Base-by-base conservation (phyloP, 441 rosid species). In the Erysimum pusillum region DNA sequence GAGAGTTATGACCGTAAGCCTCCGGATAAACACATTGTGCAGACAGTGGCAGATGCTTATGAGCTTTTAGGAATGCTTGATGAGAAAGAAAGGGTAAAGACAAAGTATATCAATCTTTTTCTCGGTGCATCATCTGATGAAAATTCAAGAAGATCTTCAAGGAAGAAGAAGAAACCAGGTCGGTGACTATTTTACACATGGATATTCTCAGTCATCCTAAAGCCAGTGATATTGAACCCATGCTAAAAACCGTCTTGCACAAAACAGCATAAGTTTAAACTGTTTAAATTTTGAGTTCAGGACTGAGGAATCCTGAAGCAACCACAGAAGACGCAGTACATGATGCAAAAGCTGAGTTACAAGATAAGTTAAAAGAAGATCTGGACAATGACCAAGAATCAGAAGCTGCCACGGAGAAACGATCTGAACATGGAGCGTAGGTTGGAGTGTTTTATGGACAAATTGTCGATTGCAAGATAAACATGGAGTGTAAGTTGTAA, bases 1-100 rank as follows among this genome's bases (percentile, higher is more conserved):
- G 98, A 96, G 88, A 84, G 93, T 57, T 93, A 84, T 74, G 93
- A 80, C 71, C 91, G 99, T 45, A 87, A 86, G 76, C 97, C 97
- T 71, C 86, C 91, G 5, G 90, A 87, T 59, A 88, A 88, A 81
- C 84, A 89, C 59, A 67, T 91, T 31, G 84, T 93, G 63, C 90
- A 84, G 86, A 88, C 85, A 73, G 98, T 93, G 60, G 97, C 91
- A 9, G 86, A 96, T 84, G 91, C 97, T 34, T 93, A 89, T 59
- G 97, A 89, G 81, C 72, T 87, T 66, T 73, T 89, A 72, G 97
- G 97, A 69, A 79, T 83, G 81, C 73, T 67, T 9, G 91, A 93
- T 69, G 97, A 96, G 51, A 93, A 88, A 79, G 86, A 88, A 22
- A 82, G 87, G 60, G 76, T 90, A 31, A 8, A 88, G 72, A 83